Conservation (phyloP, 352 stramenopile species). For the Globisporangium lucens region DNA sequence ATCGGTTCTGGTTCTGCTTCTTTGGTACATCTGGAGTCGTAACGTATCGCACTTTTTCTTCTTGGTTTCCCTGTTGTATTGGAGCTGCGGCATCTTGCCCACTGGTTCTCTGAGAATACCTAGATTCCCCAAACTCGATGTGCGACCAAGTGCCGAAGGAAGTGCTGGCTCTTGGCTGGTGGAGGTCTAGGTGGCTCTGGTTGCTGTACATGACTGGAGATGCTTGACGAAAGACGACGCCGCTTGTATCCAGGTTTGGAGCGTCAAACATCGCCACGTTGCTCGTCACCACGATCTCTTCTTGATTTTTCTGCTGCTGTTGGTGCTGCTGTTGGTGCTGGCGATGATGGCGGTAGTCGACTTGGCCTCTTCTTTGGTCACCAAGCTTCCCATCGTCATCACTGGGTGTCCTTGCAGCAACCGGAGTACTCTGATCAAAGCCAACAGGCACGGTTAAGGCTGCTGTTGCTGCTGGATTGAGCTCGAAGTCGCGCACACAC, state of each 20-base stretch:
- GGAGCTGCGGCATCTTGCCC: background rate
- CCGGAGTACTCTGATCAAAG: conserved; percentile 15
- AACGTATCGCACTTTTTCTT: background rate
- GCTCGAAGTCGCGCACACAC: conserved; percentile 18
- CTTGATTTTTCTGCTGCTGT: background rate
- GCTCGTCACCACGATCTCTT: background rate
- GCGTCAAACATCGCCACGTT: background rate
- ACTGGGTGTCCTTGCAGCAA: background rate
- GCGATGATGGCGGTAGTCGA: background rate
- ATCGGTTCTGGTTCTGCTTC: conserved; percentile 57
- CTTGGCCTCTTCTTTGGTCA: background rate
- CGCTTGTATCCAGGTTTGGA: background rate
- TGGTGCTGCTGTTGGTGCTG: background rate
- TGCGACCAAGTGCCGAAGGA: background rate
- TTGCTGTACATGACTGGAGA: background rate
- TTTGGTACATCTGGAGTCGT: conserved; percentile 24
- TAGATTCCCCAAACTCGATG: background rate
- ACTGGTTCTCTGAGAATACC: background rate
- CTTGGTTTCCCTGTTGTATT: background rate
- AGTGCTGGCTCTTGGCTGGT: background rate
- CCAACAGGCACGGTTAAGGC: conserved; percentile 26
- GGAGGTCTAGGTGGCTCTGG: background rate
- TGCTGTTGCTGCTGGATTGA: conserved; percentile 23
- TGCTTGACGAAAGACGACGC: background rate
- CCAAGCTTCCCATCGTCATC: background rate